Evolutionary conservation across 2,329 filamentous ascomycete species (phyloP).

Genomic region (Colletotrichum melonis): DNA sequence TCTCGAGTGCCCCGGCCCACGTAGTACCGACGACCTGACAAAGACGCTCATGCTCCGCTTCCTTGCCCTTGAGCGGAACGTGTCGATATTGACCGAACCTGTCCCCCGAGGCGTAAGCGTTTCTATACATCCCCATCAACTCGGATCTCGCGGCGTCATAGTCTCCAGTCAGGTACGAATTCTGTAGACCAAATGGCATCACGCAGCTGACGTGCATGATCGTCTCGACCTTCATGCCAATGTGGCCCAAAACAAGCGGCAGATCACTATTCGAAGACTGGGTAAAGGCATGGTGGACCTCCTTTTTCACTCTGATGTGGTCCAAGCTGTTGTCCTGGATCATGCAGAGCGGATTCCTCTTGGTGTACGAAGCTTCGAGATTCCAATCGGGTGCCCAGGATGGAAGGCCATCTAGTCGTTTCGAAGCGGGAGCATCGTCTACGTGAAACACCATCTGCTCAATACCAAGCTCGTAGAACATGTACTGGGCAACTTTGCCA

Average conservation of each 20-base stretch:
- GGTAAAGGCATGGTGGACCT: not conserved
- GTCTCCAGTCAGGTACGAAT: not conserved
- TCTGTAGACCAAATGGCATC: not conserved
- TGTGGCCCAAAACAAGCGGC: slow-evolving; percentile 4
- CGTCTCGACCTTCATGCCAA: not conserved
- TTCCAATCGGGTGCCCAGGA: slow-evolving; percentile 21
- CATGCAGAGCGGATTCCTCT: not conserved
- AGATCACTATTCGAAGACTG: not conserved
- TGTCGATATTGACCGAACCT: slow-evolving; percentile 5
- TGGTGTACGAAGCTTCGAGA: not conserved
- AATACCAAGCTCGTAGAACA: slow-evolving; percentile 8
- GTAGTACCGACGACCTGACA: not conserved
- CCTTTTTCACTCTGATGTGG: not conserved
- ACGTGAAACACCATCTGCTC: not conserved
- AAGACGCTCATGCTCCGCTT: not conserved
- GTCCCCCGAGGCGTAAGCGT: not conserved
- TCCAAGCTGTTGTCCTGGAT: not conserved
- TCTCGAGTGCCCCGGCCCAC: not conserved
- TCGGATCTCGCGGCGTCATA: not conserved
- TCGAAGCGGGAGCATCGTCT: not conserved
- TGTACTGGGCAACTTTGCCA: not conserved
- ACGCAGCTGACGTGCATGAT: not conserved
- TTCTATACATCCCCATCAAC: not conserved
- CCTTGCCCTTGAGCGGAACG: slow-evolving; percentile 1
- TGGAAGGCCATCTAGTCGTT: not conserved